These are phyloP conservation scores for Dothistroma septosporum DNA, from an alignment of 2,329 filamentous ascomycete species.

Conservation along the genomic window DNA sequence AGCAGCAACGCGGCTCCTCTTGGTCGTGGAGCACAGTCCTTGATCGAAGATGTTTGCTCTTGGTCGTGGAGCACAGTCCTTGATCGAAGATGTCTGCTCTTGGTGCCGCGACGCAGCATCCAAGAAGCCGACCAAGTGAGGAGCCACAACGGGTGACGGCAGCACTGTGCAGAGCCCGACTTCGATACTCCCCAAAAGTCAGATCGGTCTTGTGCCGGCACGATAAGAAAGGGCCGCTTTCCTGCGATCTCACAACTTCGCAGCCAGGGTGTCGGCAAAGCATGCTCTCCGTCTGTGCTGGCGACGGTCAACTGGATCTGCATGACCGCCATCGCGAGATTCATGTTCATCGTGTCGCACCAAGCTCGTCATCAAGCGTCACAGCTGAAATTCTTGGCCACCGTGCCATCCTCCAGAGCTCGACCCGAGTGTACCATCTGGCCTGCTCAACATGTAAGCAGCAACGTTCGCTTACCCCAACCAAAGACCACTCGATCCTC, in stretches of 20 bases:
- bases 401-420: not conserved
- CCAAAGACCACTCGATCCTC: too few species aligned
- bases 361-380: not conserved
- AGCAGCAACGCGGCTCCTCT: not conserved
- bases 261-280: not conserved
- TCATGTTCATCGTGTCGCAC: not conserved
- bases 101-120: not conserved
- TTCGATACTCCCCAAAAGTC: not conserved
- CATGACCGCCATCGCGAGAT: not conserved
- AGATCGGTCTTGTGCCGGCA: not conserved
- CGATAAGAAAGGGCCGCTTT: not conserved
- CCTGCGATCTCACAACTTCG: not conserved
- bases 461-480: too few species aligned
- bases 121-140: not conserved
- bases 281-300: not conserved
- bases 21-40: not conserved
- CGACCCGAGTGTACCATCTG: not conserved
- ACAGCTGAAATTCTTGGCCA: not conserved
- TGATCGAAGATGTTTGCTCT: not conserved
- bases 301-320: not conserved
- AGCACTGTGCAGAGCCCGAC: not conserved
- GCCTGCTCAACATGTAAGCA: too few species aligned
- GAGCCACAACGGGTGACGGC: not conserved
- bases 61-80: not conserved
- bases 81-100: not conserved